A percentile compares a stretch with the other conserved stretches of the same genome.
phyloP scores from a whole-genome alignment of 2,329 filamentous ascomycete genomes.

The Aspergillus tanneri region DNA sequence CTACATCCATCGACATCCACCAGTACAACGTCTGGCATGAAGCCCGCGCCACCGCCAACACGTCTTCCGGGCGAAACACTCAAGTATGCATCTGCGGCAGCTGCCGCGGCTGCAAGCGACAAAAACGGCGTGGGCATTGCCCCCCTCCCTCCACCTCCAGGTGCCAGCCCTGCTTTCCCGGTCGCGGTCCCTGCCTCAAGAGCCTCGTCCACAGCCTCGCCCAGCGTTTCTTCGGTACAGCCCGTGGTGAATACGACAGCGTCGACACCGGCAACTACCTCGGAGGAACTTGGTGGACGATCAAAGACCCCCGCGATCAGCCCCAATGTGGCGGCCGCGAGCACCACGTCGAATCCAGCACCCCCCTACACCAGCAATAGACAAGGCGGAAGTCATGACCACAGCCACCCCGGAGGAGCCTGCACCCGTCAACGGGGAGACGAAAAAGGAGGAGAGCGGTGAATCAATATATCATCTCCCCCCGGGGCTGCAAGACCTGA shows the following conservation, averaged over 20 bases:
- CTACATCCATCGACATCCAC: conserved; percentile 63
- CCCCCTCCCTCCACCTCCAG: conserved; percentile 86
- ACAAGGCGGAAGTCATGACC: conserved; percentile 45
- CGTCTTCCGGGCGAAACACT: conserved; percentile 84
- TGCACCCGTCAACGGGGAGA: conserved; percentile 51
- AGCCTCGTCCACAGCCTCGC: conserved; percentile 60
- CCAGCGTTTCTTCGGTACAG: conserved; percentile 51
- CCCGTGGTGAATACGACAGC: conserved; percentile 43
- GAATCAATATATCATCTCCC: conserved; percentile 94
- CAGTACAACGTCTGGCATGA: conserved; percentile 67
- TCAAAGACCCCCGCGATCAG: conserved; percentile 55
- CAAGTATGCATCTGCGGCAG: conserved; percentile 95
- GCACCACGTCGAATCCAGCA: conserved; percentile 32
- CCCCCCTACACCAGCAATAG: conserved; percentile 47
- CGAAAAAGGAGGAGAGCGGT: conserved; percentile 53
- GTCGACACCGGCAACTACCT: conserved; percentile 35
- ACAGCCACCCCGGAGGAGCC: conserved; percentile 41
- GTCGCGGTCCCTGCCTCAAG: conserved; percentile 51
- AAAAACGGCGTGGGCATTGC: conserved; percentile 87
- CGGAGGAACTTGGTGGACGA: conserved; percentile 44
- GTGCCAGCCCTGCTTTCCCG: conserved; percentile 54
- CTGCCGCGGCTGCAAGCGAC: conserved; percentile 86
- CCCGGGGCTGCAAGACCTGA: conserved; percentile 79
- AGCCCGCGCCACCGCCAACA: conserved; percentile 82
- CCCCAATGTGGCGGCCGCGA: conserved; percentile 45